Percentiles rank a stretch among this genome's conserved stretches.
Evolutionary conservation across 2,329 filamentous ascomycete genomes (phyloP).

Genomic region (Xylaria polymorpha): DNA sequence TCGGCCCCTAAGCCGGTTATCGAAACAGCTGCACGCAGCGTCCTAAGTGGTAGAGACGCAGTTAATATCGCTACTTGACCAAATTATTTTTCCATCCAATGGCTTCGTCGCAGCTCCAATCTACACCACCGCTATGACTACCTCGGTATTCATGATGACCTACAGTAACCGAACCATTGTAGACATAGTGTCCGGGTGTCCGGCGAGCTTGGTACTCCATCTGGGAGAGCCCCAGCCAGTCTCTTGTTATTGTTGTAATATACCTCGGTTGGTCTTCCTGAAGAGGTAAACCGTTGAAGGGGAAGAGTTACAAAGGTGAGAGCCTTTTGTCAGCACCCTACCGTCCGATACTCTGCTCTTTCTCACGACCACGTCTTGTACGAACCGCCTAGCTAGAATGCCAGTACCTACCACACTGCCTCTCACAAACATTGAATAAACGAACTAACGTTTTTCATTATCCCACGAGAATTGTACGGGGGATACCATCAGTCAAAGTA

Average conservation of each 20-base stretch:
- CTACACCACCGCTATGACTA: neutral
- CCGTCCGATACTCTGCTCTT: neutral
- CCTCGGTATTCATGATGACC: neutral
- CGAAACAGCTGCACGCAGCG: neutral
- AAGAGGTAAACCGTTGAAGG: neutral
- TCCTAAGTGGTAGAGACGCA: neutral
- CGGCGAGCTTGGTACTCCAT: neutral
- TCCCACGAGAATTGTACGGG: neutral
- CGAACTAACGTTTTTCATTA: neutral
- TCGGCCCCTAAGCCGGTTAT: neutral
- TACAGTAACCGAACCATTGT: neutral
- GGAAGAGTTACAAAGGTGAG: neutral
- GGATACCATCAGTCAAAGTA: neutral
- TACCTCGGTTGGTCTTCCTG: neutral
- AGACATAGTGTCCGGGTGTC: neutral
- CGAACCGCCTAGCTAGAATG: neutral
- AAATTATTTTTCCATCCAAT: slow-evolving; percentile 1
- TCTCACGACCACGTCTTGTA: neutral
- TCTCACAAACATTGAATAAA: neutral
- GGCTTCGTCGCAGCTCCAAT: slow-evolving; percentile 1
- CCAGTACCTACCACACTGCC: neutral
- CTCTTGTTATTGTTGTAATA: neutral
- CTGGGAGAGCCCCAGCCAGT: neutral
- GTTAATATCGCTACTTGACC: neutral
- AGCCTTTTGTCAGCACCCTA: neutral